These are phyloP conservation scores for Plasmodium relictum DNA, from an alignment of 169 alveolate genomes.

Conservation along the genomic window DNA sequence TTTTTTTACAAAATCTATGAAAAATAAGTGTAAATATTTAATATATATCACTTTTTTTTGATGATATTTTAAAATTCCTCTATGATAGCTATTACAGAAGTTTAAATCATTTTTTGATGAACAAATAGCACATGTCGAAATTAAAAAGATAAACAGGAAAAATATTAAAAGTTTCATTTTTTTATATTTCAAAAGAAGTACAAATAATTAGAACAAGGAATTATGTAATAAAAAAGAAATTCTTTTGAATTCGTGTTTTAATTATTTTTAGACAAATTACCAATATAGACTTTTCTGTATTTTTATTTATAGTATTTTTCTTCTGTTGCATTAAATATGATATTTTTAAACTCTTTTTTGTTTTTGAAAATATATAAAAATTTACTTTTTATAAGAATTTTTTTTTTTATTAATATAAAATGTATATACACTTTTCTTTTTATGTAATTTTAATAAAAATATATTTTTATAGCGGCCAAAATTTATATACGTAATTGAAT, in stretches of 20 bases:
- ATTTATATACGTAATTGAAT: not conserved
- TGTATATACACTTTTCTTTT: not conserved
- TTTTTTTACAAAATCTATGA: not conserved
- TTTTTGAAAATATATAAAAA: no score
- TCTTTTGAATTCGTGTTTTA: no score
- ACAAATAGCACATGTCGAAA: slow-evolving; percentile 11
- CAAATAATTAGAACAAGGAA: not conserved
- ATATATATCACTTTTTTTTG: slow-evolving; percentile 44
- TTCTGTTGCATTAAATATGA: no score
- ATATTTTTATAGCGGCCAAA: not conserved
- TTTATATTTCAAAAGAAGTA: not conserved
- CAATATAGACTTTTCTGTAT: not conserved
- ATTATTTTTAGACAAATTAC: no score
- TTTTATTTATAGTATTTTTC: not conserved
- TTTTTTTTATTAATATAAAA: not conserved
- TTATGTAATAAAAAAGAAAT: no score
- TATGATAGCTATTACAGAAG: slow-evolving; percentile 47
- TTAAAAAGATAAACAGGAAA: slow-evolving; percentile 14
- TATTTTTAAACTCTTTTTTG: no score
- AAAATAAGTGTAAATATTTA: not conserved
- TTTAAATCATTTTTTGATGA: slow-evolving; percentile 26
- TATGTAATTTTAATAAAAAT: no score
- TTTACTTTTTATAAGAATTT: no score
- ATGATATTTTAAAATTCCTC: slow-evolving; percentile 66
- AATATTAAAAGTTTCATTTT: slow-evolving; percentile 45